Evolutionary conservation across 371 early-diverging fungal genomes (phyloP), one percentile per base, ranked within the genome.

Genomic region (Mortierella sp.): DNA sequence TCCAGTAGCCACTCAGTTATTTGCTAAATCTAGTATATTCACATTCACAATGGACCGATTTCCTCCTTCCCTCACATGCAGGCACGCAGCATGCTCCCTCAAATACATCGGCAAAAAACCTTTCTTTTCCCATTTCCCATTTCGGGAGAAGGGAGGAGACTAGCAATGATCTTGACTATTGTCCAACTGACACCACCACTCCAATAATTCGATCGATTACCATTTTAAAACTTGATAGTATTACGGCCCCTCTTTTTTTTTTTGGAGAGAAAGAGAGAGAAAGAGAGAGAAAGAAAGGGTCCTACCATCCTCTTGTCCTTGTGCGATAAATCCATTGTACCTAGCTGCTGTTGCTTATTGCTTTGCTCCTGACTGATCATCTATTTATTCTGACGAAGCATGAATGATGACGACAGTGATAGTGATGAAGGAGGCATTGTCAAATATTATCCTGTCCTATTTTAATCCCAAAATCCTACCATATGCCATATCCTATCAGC

Each of bases 331-430:
- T 8, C 47, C 53, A 10, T 53, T 53, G 23, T 53, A 53, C 19
- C 53, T 15, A 53, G 49, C 28, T 28, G 29, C 53, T 28, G 53
- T 53, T 53, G 17, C 47, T 47, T 19, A 6, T 47, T 47, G 53
- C 53, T 5, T 28, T 5, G 29, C 53, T 53, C 29, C 53, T 53
- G 53, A 29, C 2, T 53, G 53, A 53, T 53, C 28, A 53, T 53
- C 23, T 53, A 28, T 53, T 29, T 29, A 9, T 12, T 53, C 12
- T 53, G 28, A 28, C 8, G 12, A 53, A 40, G 53, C 53, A 53
- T 53, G 53, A 53, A 53, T 53, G 15, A 53, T 53, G 53, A 53
- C 51, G 51, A 51, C 26, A 26, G n/a, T 45, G 45, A 45, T 8
- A 15, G 26, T 51, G 26, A 51, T 51, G 26, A 26, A 45, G 12